These are phyloP conservation scores for Mycosarcoma maydis DNA, from an alignment of 1,284 basidiomycete species.

Conservation along the genomic window DNA sequence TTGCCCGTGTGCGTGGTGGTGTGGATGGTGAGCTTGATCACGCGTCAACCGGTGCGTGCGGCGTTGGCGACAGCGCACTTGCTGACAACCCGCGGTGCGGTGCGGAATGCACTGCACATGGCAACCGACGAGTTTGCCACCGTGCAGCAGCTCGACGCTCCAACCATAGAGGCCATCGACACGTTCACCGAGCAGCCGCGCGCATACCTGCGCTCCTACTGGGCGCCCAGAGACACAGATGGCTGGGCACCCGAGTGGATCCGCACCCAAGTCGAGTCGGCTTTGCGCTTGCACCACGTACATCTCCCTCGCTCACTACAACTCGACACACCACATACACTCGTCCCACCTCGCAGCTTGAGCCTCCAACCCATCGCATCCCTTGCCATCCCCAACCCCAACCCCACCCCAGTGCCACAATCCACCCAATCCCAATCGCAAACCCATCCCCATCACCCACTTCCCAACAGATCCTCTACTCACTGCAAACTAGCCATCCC, in stretches of 20 bases:
- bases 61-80: slow-evolving; percentile 44
- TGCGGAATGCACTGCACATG: slow-evolving; percentile 47
- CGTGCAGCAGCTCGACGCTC: slow-evolving; percentile 18
- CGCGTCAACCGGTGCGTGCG: slow-evolving; percentile 22
- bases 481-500: slow-evolving; percentile 52
- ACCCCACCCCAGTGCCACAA: slow-evolving; percentile 16
- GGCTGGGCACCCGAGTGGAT: slow-evolving; percentile 48
- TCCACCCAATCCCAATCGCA: slow-evolving; percentile 35
- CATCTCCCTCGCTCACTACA: slow-evolving; percentile 17
- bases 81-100: slow-evolving; percentile 38
- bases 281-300: slow-evolving; percentile 22
- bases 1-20: slow-evolving; percentile 41
- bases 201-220: too few species aligned
- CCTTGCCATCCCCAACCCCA: slow-evolving; percentile 14
- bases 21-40: slow-evolving; percentile 27
- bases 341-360: slow-evolving; percentile 31
- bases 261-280: slow-evolving; percentile 33
- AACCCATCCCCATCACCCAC: slow-evolving; percentile 12
- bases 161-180: slow-evolving; percentile 14
- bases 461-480: slow-evolving; percentile 34
- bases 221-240: slow-evolving; percentile 30
- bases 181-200: slow-evolving; percentile 21
- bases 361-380: slow-evolving; percentile 33
- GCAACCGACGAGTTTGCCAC: slow-evolving; percentile 50
- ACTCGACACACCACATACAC: not conserved